Conservation (phyloP, 805 yeast species). For the Wickerhamomyces ciferrii region DNA sequence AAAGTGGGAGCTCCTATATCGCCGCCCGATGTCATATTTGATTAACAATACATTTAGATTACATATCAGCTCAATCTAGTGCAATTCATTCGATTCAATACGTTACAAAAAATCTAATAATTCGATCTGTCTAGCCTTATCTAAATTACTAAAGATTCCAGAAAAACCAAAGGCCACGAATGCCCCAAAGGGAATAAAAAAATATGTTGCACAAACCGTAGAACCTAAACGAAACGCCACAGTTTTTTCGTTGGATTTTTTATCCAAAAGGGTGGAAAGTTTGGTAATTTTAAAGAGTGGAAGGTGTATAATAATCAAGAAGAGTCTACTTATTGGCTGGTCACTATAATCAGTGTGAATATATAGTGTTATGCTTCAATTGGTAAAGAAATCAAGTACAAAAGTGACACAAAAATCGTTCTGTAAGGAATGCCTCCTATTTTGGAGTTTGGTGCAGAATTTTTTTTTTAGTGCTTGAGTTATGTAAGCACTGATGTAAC, state of each 20-base stretch:
- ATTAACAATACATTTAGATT: too few relatives aligned
- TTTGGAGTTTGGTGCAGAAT: not conserved
- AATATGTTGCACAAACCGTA: not conserved
- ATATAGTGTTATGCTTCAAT: too few relatives aligned
- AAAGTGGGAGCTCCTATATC: too few relatives aligned
- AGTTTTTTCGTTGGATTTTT: not conserved
- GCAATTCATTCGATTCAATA: too few relatives aligned
- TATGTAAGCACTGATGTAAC: not conserved
- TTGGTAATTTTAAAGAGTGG: not conserved
- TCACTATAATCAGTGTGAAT: too few relatives aligned
- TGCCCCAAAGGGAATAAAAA: too few relatives aligned
- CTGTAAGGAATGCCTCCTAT: not conserved
- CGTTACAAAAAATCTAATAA: too few relatives aligned
- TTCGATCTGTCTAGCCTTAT: not conserved
- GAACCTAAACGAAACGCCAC: constrained; percentile 5
- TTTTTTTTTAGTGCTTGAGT: not conserved
- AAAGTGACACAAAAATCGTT: not conserved
- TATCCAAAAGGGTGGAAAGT: not conserved
- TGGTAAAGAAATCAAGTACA: too few relatives aligned
- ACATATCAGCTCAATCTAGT: too few relatives aligned
- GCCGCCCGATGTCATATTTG: too few relatives aligned
- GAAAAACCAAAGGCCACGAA: not conserved
- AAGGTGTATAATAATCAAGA: not conserved
- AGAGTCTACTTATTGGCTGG: too few relatives aligned
- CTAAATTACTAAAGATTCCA: not conserved